Base-by-base conservation (phyloP, 768 basidiomycete species). In the Boletus patriciae region DNA sequence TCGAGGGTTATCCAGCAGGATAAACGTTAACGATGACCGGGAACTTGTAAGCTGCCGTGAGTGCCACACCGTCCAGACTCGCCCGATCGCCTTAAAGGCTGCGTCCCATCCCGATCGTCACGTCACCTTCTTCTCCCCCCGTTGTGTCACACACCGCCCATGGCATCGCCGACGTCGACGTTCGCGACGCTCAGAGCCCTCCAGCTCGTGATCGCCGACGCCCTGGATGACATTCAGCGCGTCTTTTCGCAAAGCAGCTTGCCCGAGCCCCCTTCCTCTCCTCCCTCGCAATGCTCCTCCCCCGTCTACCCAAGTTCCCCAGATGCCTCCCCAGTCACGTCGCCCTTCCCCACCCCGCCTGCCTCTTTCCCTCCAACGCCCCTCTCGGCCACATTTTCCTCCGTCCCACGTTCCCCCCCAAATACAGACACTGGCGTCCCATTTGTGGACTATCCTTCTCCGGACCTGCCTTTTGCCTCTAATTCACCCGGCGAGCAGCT, bases 201-300 rank as follows among this genome's bases (percentile, higher is more conserved):
- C 42, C 83, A 88, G 59, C 71, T 79, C 59, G 80, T 90, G 65
- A 80, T 90, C 62, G 84, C 83, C 63, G 77, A 85, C 61, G 86
- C 87, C 25, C 72, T 90, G 59, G 79, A 83, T 70, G 85, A 87
- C 62, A 85, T 90, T 16, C 83, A 88, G 69, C 74, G 74, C 49
- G 73, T 87, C 49, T 88, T 85, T 66, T 68, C 73, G 29, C 66
- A 68, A 16, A 51, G 38, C 1, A 33, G 6, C 12, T 9, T 46
- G 4, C 53, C 46, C 2, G 59, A 61, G 3, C 12, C 70, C 19
- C 52, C 60, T 11, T 46, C 57, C 16, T 54, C 55, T 6, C 60
- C 60, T 37, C 44, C 62, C 2, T 66, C 63, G 0, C 62, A 40
- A 7, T 58, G 48, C 25, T 61, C 66, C 7, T 69, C 63, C 1